phyloP scores from a whole-genome alignment of 2,329 filamentous ascomycete genomes.

The Juglanconis juglandina region DNA sequence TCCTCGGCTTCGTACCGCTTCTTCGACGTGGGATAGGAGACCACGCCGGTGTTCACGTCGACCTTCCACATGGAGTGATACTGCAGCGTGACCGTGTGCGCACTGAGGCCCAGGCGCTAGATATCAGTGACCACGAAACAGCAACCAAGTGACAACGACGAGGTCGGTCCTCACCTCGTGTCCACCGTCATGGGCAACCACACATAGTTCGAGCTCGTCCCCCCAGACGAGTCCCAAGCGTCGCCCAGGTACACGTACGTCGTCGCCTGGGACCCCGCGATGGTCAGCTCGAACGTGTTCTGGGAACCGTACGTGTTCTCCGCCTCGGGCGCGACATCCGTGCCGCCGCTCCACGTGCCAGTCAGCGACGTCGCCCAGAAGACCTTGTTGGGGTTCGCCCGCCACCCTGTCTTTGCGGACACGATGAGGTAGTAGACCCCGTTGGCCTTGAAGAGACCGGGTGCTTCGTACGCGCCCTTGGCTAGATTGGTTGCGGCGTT shows the following conservation, averaged over 20 bases:
- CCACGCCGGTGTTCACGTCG: conserved; percentile 34
- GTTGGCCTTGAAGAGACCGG: conserved; percentile 31
- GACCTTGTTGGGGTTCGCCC: conserved; percentile 35
- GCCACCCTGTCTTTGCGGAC: conserved; percentile 35
- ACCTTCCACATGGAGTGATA: conserved; percentile 40
- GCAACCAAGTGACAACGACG: not conserved
- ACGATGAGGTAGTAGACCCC: conserved; percentile 35
- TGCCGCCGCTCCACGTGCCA: conserved; percentile 31
- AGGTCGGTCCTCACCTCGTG: conserved; percentile 22
- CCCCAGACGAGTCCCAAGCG: conserved; percentile 33
- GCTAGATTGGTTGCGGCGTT: conserved; percentile 16
- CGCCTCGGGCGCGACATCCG: conserved; percentile 32
- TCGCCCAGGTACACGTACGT: conserved; percentile 37
- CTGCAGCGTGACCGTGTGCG: conserved; percentile 31
- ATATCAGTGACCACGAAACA: not conserved
- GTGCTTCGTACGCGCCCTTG: conserved; percentile 33
- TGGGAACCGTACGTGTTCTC: conserved; percentile 35
- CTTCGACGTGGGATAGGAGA: conserved; percentile 27
- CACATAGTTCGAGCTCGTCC: conserved; percentile 33
- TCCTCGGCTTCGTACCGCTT: conserved; percentile 35
- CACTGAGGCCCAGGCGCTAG: conserved; percentile 11
- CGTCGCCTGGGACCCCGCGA: conserved; percentile 29
- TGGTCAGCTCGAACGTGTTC: conserved; percentile 34
- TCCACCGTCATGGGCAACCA: conserved; percentile 37
- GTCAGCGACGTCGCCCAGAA: conserved; percentile 30